A percentile compares a stretch with the other conserved stretches of the same genome.
Conservation (phyloP, 2,329 filamentous ascomycete species). For the Penicillium hesseltinei region DNA sequence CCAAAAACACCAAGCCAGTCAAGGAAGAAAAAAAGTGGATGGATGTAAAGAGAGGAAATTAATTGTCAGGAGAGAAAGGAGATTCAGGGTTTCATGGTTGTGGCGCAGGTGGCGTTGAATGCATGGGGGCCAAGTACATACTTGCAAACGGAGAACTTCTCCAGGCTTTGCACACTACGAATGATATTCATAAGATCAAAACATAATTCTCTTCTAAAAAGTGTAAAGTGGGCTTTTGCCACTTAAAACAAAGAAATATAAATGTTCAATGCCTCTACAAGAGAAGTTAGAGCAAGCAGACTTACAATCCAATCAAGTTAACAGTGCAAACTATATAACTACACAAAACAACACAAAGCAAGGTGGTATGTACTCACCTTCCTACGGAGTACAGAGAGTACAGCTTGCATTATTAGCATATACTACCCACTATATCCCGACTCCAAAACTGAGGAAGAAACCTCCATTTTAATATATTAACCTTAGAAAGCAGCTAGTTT, state of each 20-base stretch:
- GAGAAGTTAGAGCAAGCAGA: not conserved
- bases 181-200: not conserved
- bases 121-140: constrained; percentile 1
- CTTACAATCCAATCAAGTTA: not conserved
- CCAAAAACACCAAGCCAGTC: constrained; percentile 26
- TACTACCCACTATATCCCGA: not conserved
- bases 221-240: not conserved
- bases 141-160: not conserved
- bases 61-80: constrained; percentile 22
- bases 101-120: constrained; percentile 26
- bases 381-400: not conserved
- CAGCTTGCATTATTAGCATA: not conserved
- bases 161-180: not conserved
- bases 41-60: constrained; percentile 13
- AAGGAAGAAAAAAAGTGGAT: constrained; percentile 18
- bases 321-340: not conserved
- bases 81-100: constrained; percentile 21
- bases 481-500: not conserved
- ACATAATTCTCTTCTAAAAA: not conserved
- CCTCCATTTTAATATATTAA: too few species aligned
- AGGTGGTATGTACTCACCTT: too few species aligned
- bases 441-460: not conserved
- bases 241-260: not conserved
- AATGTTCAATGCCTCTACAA: not conserved
- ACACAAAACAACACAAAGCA: not conserved